phyloP scores from a whole-genome alignment of 805 yeast genomes.

The Candida mattraensis region DNA sequence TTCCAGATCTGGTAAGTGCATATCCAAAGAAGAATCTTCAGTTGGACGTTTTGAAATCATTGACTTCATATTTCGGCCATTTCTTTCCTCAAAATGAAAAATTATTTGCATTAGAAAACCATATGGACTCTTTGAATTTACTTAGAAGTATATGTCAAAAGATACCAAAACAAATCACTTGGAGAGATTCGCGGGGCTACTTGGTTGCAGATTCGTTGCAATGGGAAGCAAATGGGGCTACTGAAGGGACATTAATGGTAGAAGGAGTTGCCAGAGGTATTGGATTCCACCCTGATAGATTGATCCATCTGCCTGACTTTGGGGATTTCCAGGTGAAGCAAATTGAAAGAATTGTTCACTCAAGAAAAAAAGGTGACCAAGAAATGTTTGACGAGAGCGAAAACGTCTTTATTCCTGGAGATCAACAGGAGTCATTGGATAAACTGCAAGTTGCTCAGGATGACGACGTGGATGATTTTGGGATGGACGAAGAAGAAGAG shows the following conservation, averaged over 20 bases:
- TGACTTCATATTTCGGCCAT: constrained; percentile 65
- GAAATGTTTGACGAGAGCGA: constrained; percentile 19
- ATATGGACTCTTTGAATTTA: constrained; percentile 70
- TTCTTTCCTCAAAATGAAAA: constrained; percentile 82
- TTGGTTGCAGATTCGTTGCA: constrained; percentile 67
- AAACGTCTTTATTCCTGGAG: constrained; percentile 34
- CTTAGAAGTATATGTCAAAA: constrained; percentile 79
- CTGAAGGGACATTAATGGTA: constrained; percentile 49
- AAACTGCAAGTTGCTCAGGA: constrained; percentile 58
- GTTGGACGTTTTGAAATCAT: constrained; percentile 61
- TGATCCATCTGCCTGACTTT: constrained; percentile 82
- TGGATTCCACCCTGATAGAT: constrained; percentile 74
- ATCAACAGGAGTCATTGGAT: constrained; percentile 56
- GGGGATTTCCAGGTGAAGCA: constrained; percentile 83
- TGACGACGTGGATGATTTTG: constrained; percentile 40
- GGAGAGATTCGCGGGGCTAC: constrained; percentile 95
- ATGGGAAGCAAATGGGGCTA: constrained; percentile 37
- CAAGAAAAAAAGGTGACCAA: no score
- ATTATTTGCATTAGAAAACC: constrained; percentile 65
- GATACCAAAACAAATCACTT: constrained; percentile 77
- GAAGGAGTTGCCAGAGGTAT: constrained; percentile 87
- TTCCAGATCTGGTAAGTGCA: constrained; percentile 66
- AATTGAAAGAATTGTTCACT: constrained; percentile 55
- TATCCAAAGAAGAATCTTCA: constrained; percentile 78
- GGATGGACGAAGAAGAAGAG: constrained; percentile 33